A percentile compares a stretch with the other conserved stretches of the same genome.
phyloP scores from a whole-genome alignment of 306 rosid species.

The Sicyos baderoa region DNA sequence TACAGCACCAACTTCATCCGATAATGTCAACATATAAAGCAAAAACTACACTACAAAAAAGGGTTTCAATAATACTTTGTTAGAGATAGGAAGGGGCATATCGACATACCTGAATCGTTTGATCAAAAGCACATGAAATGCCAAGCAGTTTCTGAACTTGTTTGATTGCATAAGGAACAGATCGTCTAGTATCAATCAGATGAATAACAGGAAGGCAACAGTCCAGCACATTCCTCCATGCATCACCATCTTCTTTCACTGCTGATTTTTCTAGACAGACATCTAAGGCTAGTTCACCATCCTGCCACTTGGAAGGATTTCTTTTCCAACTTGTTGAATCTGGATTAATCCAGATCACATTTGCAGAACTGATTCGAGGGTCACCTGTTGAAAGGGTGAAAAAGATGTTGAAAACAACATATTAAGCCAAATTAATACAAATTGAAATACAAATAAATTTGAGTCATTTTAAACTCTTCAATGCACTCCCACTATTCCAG shows the following conservation, averaged over 20 bases:
- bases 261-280: conserved; percentile 59
- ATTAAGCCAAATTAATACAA: too few relatives aligned
- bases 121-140: conserved; percentile 78
- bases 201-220: conserved; percentile 87
- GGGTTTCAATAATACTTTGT: background rate
- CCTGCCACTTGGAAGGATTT: conserved; percentile 41
- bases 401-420: background rate
- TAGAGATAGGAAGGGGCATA: background rate
- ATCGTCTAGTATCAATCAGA: conserved; percentile 75
- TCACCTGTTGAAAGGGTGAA: conserved; percentile 47
- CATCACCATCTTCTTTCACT: conserved; percentile 79
- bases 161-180: conserved; percentile 74
- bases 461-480: background rate
- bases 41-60: background rate
- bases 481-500: background rate
- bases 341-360: conserved; percentile 69
- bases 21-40: too few relatives aligned
- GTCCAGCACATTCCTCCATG: conserved; percentile 85
- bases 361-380: conserved; percentile 64
- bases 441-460: background rate
- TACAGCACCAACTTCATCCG: too few relatives aligned
- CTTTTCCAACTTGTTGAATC: conserved; percentile 73
- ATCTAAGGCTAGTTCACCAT: conserved; percentile 82
- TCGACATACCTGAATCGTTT: conserved; percentile 57
- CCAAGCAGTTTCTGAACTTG: conserved; percentile 82